phyloP scores from a whole-genome alignment of 768 basidiomycete species.

The Auricularia heimuer region DNA sequence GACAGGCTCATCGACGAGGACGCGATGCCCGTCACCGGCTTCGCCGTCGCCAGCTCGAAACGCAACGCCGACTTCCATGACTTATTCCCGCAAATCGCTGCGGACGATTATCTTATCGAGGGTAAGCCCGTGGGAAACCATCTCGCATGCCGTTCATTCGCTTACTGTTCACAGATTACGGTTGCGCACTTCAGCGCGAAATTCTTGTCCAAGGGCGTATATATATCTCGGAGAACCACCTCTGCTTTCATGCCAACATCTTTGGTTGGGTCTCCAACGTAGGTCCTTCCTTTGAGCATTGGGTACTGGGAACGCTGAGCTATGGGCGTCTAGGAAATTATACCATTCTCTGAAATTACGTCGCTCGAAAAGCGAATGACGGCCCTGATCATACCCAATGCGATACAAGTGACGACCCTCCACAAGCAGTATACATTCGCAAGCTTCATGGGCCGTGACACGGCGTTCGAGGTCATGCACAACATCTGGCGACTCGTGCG shows the following conservation, averaged over 20 bases:
- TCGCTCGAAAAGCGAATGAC: slow-evolving; percentile 95
- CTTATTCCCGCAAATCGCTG: slow-evolving; percentile 78
- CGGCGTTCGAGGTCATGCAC: slow-evolving; percentile 89
- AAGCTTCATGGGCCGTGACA: slow-evolving; percentile 92
- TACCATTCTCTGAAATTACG: slow-evolving; percentile 81
- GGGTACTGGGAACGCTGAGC: neutral
- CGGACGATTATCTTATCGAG: slow-evolving; percentile 96
- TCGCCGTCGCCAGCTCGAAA: slow-evolving; percentile 92
- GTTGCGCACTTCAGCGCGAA: slow-evolving; percentile 92
- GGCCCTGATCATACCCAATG: slow-evolving; percentile 94
- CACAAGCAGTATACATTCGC: slow-evolving; percentile 87
- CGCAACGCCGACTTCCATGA: slow-evolving; percentile 95
- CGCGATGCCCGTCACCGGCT: slow-evolving; percentile 88
- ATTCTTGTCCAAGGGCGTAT: slow-evolving; percentile 93
- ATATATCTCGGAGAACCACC: slow-evolving; percentile 96
- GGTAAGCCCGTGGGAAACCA: slow-evolving; percentile 39
- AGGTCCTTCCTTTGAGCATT: slow-evolving; percentile 23
- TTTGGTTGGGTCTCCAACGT: slow-evolving; percentile 99
- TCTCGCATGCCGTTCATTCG: slow-evolving; percentile 1
- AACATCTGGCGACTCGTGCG: slow-evolving; percentile 92
- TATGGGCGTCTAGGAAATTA: slow-evolving; percentile 48
- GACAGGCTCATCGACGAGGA: slow-evolving; percentile 43
- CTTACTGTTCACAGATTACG: slow-evolving; percentile 61
- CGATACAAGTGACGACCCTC: slow-evolving; percentile 79
- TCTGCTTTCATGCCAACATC: slow-evolving; percentile 99